These are phyloP conservation scores for Dinochytrium kinnereticum DNA, from an alignment of 371 early-diverging fungal species.

Conservation along the genomic window DNA sequence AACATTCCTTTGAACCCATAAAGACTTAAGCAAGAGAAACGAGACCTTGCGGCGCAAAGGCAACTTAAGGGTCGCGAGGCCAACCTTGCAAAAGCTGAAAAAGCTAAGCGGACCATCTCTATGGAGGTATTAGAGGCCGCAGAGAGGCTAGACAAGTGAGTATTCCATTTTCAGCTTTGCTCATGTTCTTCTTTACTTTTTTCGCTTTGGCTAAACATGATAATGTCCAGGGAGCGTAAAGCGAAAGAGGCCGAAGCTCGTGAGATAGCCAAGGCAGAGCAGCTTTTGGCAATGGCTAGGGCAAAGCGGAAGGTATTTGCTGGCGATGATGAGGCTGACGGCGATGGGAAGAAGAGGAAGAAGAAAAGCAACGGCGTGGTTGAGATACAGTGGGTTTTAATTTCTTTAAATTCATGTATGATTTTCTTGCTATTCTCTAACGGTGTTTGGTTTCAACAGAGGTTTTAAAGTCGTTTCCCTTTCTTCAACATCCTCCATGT, in stretches of 20 bases:
- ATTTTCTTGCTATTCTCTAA: background rate
- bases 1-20: background rate
- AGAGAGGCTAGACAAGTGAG: conserved; percentile 10
- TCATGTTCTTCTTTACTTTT: background rate
- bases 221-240: background rate
- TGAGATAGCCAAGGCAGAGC: background rate
- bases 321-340: background rate
- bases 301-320: background rate
- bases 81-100: conserved; percentile 23
- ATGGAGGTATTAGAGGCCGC: conserved; percentile 25
- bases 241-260: background rate
- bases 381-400: background rate
- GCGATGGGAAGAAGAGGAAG: background rate
- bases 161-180: background rate
- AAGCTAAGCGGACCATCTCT: conserved; percentile 22
- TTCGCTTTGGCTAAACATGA: too few species aligned
- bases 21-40: conserved; percentile 18
- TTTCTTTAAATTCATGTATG: background rate
- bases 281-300: background rate
- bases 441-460: background rate
- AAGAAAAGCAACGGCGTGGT: background rate
- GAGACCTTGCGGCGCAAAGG: background rate
- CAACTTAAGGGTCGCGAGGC: conserved; percentile 22
- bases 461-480: conserved; percentile 26
- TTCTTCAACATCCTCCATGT: background rate